Conservation (phyloP, 2,329 filamentous ascomycete species). For the Cercospora sesami region DNA sequence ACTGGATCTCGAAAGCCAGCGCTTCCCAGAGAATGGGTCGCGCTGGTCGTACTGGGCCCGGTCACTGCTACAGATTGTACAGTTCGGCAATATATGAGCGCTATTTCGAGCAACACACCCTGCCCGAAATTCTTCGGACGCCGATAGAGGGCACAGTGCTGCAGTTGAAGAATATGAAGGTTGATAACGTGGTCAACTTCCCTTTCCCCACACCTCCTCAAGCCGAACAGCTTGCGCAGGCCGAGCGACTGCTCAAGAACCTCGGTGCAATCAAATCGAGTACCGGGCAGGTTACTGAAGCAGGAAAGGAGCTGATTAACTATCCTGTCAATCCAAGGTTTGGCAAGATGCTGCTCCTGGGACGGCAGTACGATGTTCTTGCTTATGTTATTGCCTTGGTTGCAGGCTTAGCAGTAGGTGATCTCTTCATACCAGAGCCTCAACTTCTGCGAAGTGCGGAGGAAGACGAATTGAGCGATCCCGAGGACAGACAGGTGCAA, state of each 20-base stretch:
- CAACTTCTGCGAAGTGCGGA: constrained; percentile 53
- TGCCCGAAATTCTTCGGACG: constrained; percentile 85
- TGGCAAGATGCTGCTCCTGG: constrained; percentile 86
- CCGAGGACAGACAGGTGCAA: constrained; percentile 27
- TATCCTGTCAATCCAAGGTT: constrained; percentile 91
- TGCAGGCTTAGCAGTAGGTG: constrained; percentile 81
- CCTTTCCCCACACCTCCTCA: constrained; percentile 93
- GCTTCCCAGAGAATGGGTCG: constrained; percentile 88
- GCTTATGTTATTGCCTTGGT: constrained; percentile 87
- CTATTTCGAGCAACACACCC: constrained; percentile 80
- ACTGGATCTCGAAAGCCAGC: constrained; percentile 97
- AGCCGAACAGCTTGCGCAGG: constrained; percentile 70
- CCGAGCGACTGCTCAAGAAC: constrained; percentile 83
- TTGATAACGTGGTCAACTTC: constrained; percentile 88
- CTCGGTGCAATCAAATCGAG: constrained; percentile 73
- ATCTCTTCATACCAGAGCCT: constrained; percentile 80
- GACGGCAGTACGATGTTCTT: constrained; percentile 76
- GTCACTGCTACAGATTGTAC: constrained; percentile 93
- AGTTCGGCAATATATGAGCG: constrained; percentile 91
- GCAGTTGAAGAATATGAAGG: constrained; percentile 91
- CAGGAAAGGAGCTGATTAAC: constrained; percentile 78
- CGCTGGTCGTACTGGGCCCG: constrained; percentile 91
- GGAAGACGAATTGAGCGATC: constrained; percentile 44
- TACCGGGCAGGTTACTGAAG: constrained; percentile 69
- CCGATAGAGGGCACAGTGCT: constrained; percentile 87